phyloP scores from a whole-genome alignment of 2,329 filamentous ascomycete species.

The Monilinia laxa region DNA sequence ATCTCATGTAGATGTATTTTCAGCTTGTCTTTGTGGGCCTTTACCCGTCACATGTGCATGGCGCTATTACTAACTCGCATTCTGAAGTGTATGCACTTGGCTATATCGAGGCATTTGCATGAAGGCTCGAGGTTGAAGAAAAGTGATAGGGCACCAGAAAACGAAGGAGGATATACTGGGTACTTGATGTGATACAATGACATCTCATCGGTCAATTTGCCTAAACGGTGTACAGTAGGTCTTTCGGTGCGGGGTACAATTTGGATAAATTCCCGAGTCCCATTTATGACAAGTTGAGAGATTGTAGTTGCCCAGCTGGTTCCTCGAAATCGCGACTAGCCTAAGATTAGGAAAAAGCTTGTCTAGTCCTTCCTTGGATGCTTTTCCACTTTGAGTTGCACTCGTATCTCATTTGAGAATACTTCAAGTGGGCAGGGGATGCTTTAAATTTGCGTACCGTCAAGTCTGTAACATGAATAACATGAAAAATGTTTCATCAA shows the following conservation, averaged over 20 bases:
- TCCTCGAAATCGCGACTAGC: neutral
- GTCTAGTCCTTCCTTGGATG: neutral
- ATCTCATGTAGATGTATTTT: neutral
- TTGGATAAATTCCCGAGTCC: constrained; percentile 11
- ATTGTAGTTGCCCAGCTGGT: constrained; percentile 9
- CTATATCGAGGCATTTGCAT: neutral
- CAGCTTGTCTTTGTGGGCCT: neutral
- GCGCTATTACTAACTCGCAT: neutral
- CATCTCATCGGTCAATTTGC: constrained; percentile 3
- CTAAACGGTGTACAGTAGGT: neutral
- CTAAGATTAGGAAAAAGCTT: constrained; percentile 13
- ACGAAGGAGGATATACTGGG: neutral
- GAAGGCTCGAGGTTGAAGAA: neutral
- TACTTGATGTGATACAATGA: constrained; percentile 2
- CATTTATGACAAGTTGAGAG: constrained; percentile 3
- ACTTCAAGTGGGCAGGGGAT: constrained; percentile 5
- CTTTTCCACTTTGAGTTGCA: constrained; percentile 5
- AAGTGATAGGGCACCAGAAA: constrained; percentile 1
- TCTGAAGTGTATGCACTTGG: neutral
- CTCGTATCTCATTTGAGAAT: neutral
- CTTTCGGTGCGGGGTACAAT: constrained; percentile 7
- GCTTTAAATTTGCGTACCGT: neutral
- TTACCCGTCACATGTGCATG: neutral
- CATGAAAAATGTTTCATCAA: constrained; percentile 15
- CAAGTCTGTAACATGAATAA: constrained; percentile 17